These are phyloP conservation scores for Globisporangium sylvaticum DNA, from an alignment of 352 stramenopile genomes.

Conservation along the genomic window DNA sequence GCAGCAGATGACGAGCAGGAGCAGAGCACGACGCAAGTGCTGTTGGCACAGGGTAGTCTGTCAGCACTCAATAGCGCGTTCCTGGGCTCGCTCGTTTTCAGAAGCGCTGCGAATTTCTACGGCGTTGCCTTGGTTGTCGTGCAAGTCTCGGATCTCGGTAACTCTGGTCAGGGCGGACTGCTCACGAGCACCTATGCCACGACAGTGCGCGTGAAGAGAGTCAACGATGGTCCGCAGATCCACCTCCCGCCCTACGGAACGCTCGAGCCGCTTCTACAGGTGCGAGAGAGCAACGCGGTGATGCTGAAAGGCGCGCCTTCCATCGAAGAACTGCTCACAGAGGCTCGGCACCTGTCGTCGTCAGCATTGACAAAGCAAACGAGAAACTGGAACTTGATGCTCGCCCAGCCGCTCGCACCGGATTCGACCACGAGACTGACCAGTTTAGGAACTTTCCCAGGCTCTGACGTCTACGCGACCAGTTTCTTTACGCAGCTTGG, in stretches of 20 bases:
- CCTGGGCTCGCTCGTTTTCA: slow-evolving; percentile 37
- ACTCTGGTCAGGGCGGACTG: slow-evolving; percentile 24
- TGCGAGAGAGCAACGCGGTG: slow-evolving; percentile 35
- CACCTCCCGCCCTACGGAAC: slow-evolving; percentile 33
- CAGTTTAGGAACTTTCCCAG: slow-evolving; percentile 16
- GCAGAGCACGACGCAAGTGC: slow-evolving; percentile 9
- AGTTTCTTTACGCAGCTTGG: slow-evolving; percentile 23
- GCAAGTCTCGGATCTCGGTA: slow-evolving; percentile 35
- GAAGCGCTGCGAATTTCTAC: slow-evolving; percentile 23
- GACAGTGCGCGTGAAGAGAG: slow-evolving; percentile 28
- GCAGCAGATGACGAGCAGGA: neutral
- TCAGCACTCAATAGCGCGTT: slow-evolving; percentile 31
- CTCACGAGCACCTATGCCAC: slow-evolving; percentile 30
- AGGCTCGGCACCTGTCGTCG: neutral
- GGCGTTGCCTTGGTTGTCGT: slow-evolving; percentile 38
- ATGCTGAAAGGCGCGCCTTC: slow-evolving; percentile 37
- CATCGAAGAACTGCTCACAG: slow-evolving; percentile 6
- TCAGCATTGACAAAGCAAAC: neutral
- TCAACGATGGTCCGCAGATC: slow-evolving; percentile 40
- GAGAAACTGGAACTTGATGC: slow-evolving; percentile 29
- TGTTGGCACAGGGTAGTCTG: slow-evolving; percentile 24
- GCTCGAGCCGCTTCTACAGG: slow-evolving; percentile 28
- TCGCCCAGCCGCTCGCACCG: slow-evolving; percentile 15
- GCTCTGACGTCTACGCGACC: slow-evolving; percentile 2
- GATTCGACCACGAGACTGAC: slow-evolving; percentile 25